phyloP scores from a whole-genome alignment of 148 eudicot genomes.

The Talinum fruticosum region DNA sequence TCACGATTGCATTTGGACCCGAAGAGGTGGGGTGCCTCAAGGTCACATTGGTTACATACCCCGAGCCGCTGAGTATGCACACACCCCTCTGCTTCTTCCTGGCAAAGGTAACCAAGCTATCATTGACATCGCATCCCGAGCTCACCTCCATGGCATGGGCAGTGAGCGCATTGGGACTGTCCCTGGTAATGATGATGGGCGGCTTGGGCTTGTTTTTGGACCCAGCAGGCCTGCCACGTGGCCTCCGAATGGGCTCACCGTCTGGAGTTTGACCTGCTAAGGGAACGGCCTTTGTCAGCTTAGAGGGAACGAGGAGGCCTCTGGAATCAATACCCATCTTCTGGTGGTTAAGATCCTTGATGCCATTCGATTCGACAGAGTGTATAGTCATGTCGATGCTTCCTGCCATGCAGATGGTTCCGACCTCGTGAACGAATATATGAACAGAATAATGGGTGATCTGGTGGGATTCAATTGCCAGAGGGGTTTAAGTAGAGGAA shows the following conservation, averaged over 20 bases:
- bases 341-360: constrained; percentile 28
- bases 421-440: background rate
- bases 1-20: constrained; percentile 49
- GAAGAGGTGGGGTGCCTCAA: constrained; percentile 56
- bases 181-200: constrained; percentile 71
- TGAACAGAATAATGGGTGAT: constrained; percentile 14
- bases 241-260: constrained; percentile 45
- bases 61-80: constrained; percentile 57
- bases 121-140: constrained; percentile 65
- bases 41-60: constrained; percentile 69
- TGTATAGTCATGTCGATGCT: constrained; percentile 33
- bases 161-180: constrained; percentile 56
- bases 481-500: constrained; percentile 26
- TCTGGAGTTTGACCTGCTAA: constrained; percentile 5
- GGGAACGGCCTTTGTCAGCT: constrained; percentile 21
- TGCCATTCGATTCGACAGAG: constrained; percentile 25
- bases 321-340: constrained; percentile 21
- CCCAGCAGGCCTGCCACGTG: constrained; percentile 79
- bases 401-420: constrained; percentile 31
- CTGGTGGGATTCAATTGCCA: constrained; percentile 2
- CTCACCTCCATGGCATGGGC: constrained; percentile 79
- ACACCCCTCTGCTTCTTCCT: constrained; percentile 66
- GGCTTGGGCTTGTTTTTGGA: constrained; percentile 83
- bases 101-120: constrained; percentile 51
- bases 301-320: constrained; percentile 17